Evolutionary conservation across 306 rosid genomes (phyloP), one percentile per base, ranked within the genome.

Genomic region (Bauhinia variegata): DNA sequence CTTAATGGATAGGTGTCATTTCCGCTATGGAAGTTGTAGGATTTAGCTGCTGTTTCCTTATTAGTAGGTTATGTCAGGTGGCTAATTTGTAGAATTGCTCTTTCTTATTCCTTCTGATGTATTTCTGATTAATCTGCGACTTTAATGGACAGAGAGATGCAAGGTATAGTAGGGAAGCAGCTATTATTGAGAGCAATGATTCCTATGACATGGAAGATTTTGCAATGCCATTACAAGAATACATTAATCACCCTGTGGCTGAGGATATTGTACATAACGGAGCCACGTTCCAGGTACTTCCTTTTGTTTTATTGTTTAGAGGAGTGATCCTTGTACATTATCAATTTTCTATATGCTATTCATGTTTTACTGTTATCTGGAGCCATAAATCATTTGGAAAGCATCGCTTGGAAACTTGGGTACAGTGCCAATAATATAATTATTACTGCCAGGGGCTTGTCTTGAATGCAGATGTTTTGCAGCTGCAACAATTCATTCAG

Each of bases 231-330:
- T 76, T 95, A 70, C 82, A 67, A 15, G 90, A 90, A 78, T 95
- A 77, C 79, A 83, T 95, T 73, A 80, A 85, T 43, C 79, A 85
- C 54, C 92, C 89, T 48, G 80, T 79, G 63, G 92, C 90, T 72
- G 60, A 68, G 67, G 97, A 95, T 58, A 82, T 95, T 66, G 54
- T 95, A 71, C 96, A 95, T 77, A 95, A 95, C 42, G 99, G 99
- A 65, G 97, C 92, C 54, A 90, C 97, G 54, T 90, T 95, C 77
- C 99, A 95, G 99, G 99, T 95, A 83, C 46, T 78, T 72, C 73
- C 39, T 54, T n/a, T 31, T 53, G 18, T 53, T 12, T 51, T 65
- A 66, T 72, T 51, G 11, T 23, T 63, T 43, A 54, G 19, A 50
- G 41, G 39, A 13, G n/a, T 54, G 69, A 59, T 74, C 55, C 49